A percentile compares a stretch with the other conserved stretches of the same genome.
Evolutionary conservation across 495 filamentous ascomycete species (phyloP).

Genomic region (Penicillium chermesinum): DNA sequence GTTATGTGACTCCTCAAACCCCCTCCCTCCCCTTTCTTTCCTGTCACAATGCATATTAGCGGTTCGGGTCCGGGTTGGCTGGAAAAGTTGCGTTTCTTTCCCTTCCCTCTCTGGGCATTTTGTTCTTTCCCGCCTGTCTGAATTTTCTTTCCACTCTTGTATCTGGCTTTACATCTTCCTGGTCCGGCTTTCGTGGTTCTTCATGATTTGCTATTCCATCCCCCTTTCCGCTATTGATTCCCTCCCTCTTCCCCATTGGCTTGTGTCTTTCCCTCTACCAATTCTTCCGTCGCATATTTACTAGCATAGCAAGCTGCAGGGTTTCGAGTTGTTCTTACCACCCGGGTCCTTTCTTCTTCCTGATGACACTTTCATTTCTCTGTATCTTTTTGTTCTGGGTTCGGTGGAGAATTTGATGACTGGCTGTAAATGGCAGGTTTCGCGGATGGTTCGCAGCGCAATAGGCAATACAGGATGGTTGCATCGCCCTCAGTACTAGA

Average conservation of each 20-base stretch:
- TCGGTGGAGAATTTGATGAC: neutral
- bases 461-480: neutral
- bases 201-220: slow-evolving; percentile 10
- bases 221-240: slow-evolving; percentile 16
- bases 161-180: slow-evolving; percentile 7
- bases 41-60: slow-evolving; percentile 46
- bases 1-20: slow-evolving; percentile 35
- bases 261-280: slow-evolving; percentile 4
- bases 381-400: slow-evolving; percentile 1
- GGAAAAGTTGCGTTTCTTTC: slow-evolving; percentile 41
- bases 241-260: slow-evolving; percentile 1
- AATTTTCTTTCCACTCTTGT: slow-evolving; percentile 12
- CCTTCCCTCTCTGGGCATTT: slow-evolving; percentile 30
- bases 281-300: slow-evolving; percentile 21
- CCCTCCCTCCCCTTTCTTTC: slow-evolving; percentile 15
- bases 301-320: slow-evolving; percentile 29
- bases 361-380: slow-evolving; percentile 3
- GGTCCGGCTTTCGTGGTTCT: slow-evolving; percentile 9
- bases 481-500: neutral
- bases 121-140: no score
- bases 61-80: slow-evolving; percentile 34
- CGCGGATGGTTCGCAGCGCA: neutral
- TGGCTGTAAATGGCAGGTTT: slow-evolving; percentile 1
- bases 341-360: slow-evolving; percentile 9
- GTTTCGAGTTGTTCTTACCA: slow-evolving; percentile 18